A percentile compares a stretch with the other conserved stretches of the same genome.
Conservation (phyloP, 768 basidiomycete genomes). For the Tulasnella sp. region DNA sequence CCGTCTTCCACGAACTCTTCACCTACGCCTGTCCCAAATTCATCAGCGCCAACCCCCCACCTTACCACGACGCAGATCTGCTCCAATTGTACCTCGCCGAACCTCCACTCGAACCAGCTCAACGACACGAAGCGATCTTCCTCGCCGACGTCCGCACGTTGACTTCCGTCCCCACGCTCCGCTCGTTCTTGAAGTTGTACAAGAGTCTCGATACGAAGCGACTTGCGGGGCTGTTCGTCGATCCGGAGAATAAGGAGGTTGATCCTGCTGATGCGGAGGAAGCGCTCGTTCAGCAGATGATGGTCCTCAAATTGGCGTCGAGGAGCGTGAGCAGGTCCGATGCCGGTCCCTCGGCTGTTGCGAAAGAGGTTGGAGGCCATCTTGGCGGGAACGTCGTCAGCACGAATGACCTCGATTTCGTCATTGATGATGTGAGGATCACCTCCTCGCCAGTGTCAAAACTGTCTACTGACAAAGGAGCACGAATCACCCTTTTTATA, state of each 20-base stretch:
- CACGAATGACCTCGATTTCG: slow-evolving; percentile 92
- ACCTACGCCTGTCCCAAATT: slow-evolving; percentile 93
- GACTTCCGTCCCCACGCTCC: slow-evolving; percentile 70
- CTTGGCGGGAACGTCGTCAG: slow-evolving; percentile 81
- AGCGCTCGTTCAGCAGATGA: slow-evolving; percentile 90
- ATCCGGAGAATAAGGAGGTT: slow-evolving; percentile 39
- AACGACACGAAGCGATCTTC: slow-evolving; percentile 79
- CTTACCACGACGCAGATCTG: slow-evolving; percentile 70
- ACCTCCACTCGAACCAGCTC: slow-evolving; percentile 58
- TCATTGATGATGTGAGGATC: slow-evolving; percentile 74
- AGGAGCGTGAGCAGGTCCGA: slow-evolving; percentile 55
- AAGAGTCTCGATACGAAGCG: slow-evolving; percentile 87
- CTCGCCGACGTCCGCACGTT: slow-evolving; percentile 71
- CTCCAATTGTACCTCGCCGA: slow-evolving; percentile 44
- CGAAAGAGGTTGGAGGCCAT: slow-evolving; percentile 38
- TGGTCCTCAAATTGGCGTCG: slow-evolving; percentile 88
- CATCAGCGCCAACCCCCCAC: slow-evolving; percentile 88
- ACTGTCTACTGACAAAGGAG: neutral
- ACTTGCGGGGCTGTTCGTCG: slow-evolving; percentile 75
- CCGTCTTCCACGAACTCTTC: slow-evolving; percentile 88
- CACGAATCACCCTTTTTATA: slow-evolving; percentile 29
- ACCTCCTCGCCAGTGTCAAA: too few species aligned
- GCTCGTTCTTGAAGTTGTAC: slow-evolving; percentile 92
- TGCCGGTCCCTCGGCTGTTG: slow-evolving; percentile 26
- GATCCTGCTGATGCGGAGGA: slow-evolving; percentile 58